A percentile compares a stretch with the other conserved stretches of the same genome.
phyloP scores from a whole-genome alignment of 2,329 filamentous ascomycete species.

The Trichophyton rubrum region DNA sequence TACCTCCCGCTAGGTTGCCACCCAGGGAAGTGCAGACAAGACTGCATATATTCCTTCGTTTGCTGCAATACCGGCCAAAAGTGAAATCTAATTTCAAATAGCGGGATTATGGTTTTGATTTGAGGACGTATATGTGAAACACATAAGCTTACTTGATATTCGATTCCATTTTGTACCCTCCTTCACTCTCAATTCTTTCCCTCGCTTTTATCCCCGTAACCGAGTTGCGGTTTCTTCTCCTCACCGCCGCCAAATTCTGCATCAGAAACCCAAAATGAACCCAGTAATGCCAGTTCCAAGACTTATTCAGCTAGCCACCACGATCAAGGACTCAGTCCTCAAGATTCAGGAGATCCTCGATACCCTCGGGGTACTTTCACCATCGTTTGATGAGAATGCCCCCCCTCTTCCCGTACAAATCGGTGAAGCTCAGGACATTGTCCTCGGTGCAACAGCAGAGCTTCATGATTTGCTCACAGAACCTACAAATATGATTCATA shows the following conservation, averaged over 20 bases:
- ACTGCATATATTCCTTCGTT: background rate
- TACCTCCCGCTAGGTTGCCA: too few relatives aligned
- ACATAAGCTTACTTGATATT: background rate
- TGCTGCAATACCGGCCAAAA: background rate
- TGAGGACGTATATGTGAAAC: background rate
- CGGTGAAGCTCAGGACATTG: slow-evolving; percentile 18
- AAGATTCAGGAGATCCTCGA: background rate
- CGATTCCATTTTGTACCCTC: background rate
- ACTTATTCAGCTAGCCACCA: background rate
- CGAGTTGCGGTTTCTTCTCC: too few relatives aligned
- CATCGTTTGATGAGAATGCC: slow-evolving; percentile 36
- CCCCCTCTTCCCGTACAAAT: slow-evolving; percentile 26
- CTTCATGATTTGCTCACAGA: slow-evolving; percentile 38
- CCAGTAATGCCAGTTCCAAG: background rate
- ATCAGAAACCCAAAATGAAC: background rate
- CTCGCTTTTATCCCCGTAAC: too few relatives aligned
- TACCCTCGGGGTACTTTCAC: slow-evolving; percentile 33
- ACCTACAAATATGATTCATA: slow-evolving; percentile 19
- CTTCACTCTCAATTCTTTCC: background rate
- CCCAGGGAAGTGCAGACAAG: too few relatives aligned
- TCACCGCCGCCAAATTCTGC: too few relatives aligned
- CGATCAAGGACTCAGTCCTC: background rate
- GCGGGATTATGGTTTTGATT: background rate
- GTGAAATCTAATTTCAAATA: background rate
- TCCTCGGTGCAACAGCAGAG: slow-evolving; percentile 33